A percentile compares a stretch with the other conserved stretches of the same genome.
phyloP scores from a whole-genome alignment of 1,139 yeast genomes.

The Taiozyma sp. region DNA sequence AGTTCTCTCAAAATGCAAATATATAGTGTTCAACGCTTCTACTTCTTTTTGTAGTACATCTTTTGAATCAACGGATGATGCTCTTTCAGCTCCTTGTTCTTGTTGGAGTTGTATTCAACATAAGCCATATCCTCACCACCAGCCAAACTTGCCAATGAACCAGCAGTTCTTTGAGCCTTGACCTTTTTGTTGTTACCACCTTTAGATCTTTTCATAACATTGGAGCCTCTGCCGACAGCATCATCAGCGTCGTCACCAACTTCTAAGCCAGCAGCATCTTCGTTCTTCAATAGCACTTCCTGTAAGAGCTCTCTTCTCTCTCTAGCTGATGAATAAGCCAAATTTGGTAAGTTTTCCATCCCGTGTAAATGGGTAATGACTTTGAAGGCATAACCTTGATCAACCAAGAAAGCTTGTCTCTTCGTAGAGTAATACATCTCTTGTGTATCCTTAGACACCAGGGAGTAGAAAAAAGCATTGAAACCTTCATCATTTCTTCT shows the following conservation, averaged over 20 bases:
- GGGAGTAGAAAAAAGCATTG: constrained; percentile 93
- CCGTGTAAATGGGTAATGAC: constrained; percentile 97
- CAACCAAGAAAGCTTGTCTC: constrained; percentile 96
- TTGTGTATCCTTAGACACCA: constrained; percentile 96
- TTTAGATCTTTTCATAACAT: constrained; percentile 32
- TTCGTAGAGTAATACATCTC: constrained; percentile 99
- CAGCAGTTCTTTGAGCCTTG: constrained; percentile 73
- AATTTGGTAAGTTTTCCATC: constrained; percentile 87
- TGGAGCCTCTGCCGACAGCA: constrained; percentile 61
- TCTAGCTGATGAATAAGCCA: constrained; percentile 86
- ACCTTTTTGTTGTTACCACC: constrained; percentile 24
- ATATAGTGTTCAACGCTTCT: constrained; percentile 1
- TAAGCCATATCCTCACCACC: constrained; percentile 99
- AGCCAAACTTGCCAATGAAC: constrained; percentile 91
- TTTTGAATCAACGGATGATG: constrained; percentile 78
- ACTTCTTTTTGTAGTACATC: constrained; percentile 59
- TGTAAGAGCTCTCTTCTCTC: constrained; percentile 92
- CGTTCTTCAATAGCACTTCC: constrained; percentile 89
- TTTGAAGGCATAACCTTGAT: constrained; percentile 98
- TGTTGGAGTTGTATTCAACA: constrained; percentile 82
- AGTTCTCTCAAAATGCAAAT: background rate
- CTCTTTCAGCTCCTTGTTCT: constrained; percentile 78
- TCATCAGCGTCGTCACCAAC: constrained; percentile 95
- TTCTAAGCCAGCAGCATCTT: constrained; percentile 95
- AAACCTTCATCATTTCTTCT: constrained; percentile 98